Conservation (phyloP, 2,329 filamentous ascomycete genomes). For the Pseudogymnoascus sp. region DNA sequence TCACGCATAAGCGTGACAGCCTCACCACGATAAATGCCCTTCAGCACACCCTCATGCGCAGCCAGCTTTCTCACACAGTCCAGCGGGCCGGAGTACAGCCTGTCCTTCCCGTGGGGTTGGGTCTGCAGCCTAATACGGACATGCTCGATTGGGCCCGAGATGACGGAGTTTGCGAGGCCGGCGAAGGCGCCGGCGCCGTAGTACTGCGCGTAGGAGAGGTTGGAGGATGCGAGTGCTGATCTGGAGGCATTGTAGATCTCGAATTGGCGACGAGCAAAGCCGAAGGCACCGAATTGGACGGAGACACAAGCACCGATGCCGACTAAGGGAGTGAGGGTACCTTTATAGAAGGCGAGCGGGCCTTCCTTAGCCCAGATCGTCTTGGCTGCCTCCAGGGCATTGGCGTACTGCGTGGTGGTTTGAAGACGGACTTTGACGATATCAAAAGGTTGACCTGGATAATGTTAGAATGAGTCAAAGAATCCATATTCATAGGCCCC, state of each 20-base stretch:
- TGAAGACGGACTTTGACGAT: constrained; percentile 97
- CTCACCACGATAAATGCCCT: constrained; percentile 78
- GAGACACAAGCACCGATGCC: constrained; percentile 96
- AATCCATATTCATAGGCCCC: background rate
- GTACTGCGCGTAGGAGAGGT: constrained; percentile 76
- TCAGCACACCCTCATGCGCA: constrained; percentile 55
- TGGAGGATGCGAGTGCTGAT: constrained; percentile 29
- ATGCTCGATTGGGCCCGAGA: constrained; percentile 92
- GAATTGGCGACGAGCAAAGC: constrained; percentile 78
- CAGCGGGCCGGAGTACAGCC: constrained; percentile 73
- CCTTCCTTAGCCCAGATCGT: constrained; percentile 86
- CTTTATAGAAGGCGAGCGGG: constrained; percentile 92
- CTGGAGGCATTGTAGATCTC: constrained; percentile 60
- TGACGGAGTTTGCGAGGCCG: constrained; percentile 77
- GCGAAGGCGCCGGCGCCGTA: constrained; percentile 87
- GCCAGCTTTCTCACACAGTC: constrained; percentile 87
- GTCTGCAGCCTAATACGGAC: constrained; percentile 93
- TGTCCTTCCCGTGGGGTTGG: constrained; percentile 75
- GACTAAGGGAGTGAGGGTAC: constrained; percentile 85
- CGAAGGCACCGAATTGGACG: constrained; percentile 97
- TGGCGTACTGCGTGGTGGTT: constrained; percentile 73
- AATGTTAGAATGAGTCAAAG: constrained; percentile 16
- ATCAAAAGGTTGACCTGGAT: constrained; percentile 63
- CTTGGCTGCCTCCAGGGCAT: constrained; percentile 69
- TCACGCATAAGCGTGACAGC: constrained; percentile 81